phyloP scores from a whole-genome alignment of 164 flowering plant species.

The Annona squamosa region DNA sequence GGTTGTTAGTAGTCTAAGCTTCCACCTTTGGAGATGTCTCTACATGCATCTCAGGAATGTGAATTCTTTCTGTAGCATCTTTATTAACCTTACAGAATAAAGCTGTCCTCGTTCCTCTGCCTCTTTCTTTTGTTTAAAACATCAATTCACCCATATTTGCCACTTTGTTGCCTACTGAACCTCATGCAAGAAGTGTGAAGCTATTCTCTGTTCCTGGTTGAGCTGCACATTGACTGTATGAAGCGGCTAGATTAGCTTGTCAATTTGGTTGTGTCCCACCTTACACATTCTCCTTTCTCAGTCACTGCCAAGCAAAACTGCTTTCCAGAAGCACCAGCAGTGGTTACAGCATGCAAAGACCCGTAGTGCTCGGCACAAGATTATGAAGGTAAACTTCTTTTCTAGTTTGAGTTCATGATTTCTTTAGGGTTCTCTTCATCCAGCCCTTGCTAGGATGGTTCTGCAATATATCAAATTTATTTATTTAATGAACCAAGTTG shows the following conservation, averaged over 20 bases:
- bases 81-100: background rate
- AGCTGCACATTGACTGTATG: background rate
- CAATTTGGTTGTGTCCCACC: background rate
- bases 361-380: constrained; percentile 91
- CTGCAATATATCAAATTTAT: no score
- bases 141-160: no score
- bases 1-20: background rate
- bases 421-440: no score
- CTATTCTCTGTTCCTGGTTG: background rate
- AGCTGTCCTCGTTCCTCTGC: background rate
- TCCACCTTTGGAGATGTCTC: background rate
- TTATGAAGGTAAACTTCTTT: constrained; percentile 59
- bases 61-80: background rate
- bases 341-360: constrained; percentile 96
- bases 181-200: background rate
- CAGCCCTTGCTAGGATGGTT: no score
- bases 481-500: no score
- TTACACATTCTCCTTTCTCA: constrained; percentile 18
- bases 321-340: constrained; percentile 82
- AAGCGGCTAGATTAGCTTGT: background rate
- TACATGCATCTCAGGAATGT: background rate
- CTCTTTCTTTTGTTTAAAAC: no score
- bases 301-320: constrained; percentile 87
- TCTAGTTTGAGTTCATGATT: no score
- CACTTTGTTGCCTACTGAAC: no score